Base-by-base conservation (phyloP, 2,329 filamentous ascomycete genomes). In the Orbilia oligospora region DNA sequence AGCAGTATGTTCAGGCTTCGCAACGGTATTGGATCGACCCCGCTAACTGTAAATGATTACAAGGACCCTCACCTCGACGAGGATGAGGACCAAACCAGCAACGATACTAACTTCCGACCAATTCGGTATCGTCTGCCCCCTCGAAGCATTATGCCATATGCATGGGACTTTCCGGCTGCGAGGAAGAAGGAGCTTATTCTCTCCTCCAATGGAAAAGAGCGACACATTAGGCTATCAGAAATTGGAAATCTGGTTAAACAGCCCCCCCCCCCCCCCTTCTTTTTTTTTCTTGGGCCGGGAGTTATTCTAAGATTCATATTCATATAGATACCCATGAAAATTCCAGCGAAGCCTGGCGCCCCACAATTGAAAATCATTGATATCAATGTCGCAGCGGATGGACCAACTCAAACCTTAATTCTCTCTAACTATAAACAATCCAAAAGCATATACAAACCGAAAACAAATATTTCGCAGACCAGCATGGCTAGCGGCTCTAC, bases 101-200 rank as follows among this genome's bases (percentile, higher is more conserved):
- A 68, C 86, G 91, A 71, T 94, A 93, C 67, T 16, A 93, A 93
- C 3, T 99, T 96, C 93, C 92, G 93, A 80, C 94, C 94, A 1
- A 93, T 99, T 79, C 89, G 93, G 67, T 99, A 99, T 85, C 91
- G 95, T 36, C 87, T 99, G 33, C 97, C 97, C 1, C 91, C 95
- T 12, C 89, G 96, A 77, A 98, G 95, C 84, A 97, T 99, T 84
- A 99, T 99, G 96, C 96, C 97, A 0, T 99, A 99, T 83, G 95
- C 96, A 0, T 99, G 96, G 96, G 97, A 99, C 83, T 99, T 97
- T 85, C 97, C 96, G 0, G 95, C 96, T 0, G 94, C 94, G n/a
- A 97, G 97, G 85, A 92, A 93, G 85, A 97, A 96, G 82, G 96
- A 97, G 83, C 89, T 99, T 46, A 90, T 98, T 63, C 90, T 99